Conservation (phyloP, 768 basidiomycete genomes). For the Phylloporus scabripes region DNA sequence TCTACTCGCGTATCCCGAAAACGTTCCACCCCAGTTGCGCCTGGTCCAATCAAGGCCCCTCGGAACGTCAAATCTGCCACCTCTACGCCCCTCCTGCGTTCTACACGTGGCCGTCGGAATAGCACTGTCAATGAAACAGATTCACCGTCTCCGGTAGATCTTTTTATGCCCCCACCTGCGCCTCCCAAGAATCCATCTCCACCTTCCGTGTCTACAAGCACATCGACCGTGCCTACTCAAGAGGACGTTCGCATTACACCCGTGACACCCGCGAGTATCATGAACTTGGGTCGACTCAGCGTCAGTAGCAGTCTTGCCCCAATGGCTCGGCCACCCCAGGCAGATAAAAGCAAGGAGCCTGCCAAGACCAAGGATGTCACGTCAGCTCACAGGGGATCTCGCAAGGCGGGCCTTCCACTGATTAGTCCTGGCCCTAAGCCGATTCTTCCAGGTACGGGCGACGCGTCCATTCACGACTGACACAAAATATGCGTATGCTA, state of each 20-base stretch:
- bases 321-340: constrained; percentile 12
- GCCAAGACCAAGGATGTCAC: constrained; percentile 26
- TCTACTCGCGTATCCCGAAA: constrained; percentile 42
- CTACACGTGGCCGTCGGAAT: constrained; percentile 39
- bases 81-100: constrained; percentile 54
- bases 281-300: constrained; percentile 75
- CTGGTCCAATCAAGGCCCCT: constrained; percentile 19
- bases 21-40: constrained; percentile 41
- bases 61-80: constrained; percentile 44
- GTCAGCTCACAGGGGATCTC: constrained; percentile 17
- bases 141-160: constrained; percentile 83
- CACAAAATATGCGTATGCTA: not conserved
- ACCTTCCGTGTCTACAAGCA: constrained; percentile 3
- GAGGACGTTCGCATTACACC: constrained; percentile 48
- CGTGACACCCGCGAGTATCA: constrained; percentile 87
- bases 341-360: constrained; percentile 27
- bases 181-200: constrained; percentile 32
- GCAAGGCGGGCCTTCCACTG: constrained; percentile 29
- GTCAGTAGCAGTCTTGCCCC: constrained; percentile 43
- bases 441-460: constrained; percentile 59
- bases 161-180: constrained; percentile 85
- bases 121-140: constrained; percentile 44
- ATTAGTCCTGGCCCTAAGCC: constrained; percentile 61
- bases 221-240: constrained; percentile 6
- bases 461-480: not conserved